A percentile compares a stretch with the other conserved stretches of the same genome.
phyloP scores from a whole-genome alignment of 2,329 filamentous ascomycete genomes.

The Diaporthe destruens region DNA sequence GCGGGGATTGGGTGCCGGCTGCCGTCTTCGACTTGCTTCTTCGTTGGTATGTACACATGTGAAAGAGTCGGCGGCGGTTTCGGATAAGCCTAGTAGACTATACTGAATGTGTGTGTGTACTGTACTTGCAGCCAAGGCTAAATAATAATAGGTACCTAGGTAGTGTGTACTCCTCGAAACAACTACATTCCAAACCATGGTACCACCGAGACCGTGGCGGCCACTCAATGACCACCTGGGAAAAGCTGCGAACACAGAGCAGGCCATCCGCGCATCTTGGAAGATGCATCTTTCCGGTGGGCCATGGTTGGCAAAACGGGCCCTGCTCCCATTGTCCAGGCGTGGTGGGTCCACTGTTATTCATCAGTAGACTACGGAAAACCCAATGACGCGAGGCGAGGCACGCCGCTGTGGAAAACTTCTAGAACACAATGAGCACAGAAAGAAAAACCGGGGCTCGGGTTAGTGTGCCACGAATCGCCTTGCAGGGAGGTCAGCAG shows the following conservation, averaged over 20 bases:
- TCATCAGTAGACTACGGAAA: not conserved
- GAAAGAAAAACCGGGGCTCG: conserved; percentile 22
- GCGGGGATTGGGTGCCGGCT: conserved; percentile 18
- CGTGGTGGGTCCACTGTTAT: not conserved
- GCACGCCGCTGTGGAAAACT: conserved; percentile 16
- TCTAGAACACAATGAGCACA: conserved; percentile 29
- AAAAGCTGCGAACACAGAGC: not conserved
- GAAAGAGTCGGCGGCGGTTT: conserved; percentile 24
- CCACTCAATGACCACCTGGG: not conserved
- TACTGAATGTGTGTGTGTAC: too few species aligned
- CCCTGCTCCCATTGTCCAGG: not conserved
- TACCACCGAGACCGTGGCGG: not conserved
- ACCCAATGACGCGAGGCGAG: not conserved
- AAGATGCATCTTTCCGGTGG: not conserved
- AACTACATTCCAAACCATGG: not conserved
- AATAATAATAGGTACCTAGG: too few species aligned
- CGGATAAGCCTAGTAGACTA: too few species aligned
- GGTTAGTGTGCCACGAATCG: conserved; percentile 38
- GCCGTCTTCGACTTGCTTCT: conserved; percentile 13
- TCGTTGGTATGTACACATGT: not conserved
- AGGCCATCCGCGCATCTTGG: not conserved
- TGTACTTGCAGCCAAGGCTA: not conserved
- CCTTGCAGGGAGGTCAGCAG: conserved; percentile 35
- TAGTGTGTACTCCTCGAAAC: not conserved
- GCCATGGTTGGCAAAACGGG: conserved; percentile 4